Conservation (phyloP, 2,329 filamentous ascomycete genomes). For the Exophiala oligosperma region DNA sequence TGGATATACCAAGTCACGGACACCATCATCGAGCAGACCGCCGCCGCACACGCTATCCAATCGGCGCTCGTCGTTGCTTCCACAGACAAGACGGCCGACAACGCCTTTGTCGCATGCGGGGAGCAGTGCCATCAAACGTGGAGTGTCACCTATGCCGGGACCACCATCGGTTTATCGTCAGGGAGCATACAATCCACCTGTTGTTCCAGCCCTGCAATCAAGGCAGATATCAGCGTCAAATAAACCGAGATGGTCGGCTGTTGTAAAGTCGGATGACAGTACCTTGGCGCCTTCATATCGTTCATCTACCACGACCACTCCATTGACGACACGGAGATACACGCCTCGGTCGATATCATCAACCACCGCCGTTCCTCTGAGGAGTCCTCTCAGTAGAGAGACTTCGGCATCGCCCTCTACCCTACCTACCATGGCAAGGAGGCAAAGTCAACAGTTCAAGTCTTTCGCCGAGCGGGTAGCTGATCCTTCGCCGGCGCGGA, state of each 20-base stretch:
- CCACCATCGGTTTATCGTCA: constrained; percentile 31
- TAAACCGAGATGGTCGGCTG: constrained; percentile 72
- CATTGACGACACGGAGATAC: constrained; percentile 21
- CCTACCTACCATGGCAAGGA: constrained; percentile 12
- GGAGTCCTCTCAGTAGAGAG: constrained; percentile 44
- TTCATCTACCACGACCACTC: constrained; percentile 23
- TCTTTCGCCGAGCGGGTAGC: constrained; percentile 30
- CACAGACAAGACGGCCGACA: constrained; percentile 24
- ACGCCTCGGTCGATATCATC: constrained; percentile 35
- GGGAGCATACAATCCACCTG: constrained; percentile 38
- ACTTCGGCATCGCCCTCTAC: constrained; percentile 42
- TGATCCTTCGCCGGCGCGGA: constrained; percentile 20
- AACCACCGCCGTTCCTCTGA: constrained; percentile 42
- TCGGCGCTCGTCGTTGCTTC: constrained; percentile 23
- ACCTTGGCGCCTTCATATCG: constrained; percentile 24
- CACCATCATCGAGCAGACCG: constrained; percentile 41
- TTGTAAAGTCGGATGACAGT: constrained; percentile 60
- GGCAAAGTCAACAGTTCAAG: constrained; percentile 24
- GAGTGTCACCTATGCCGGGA: constrained; percentile 26
- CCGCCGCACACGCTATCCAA: constrained; percentile 28
- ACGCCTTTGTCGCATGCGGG: constrained; percentile 27
- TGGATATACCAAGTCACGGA: constrained; percentile 32
- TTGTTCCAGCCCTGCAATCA: constrained; percentile 42
- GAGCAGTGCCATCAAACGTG: constrained; percentile 17
- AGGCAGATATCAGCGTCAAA: constrained; percentile 48